Evolutionary conservation across 2,329 filamentous ascomycete genomes (phyloP).

Genomic region (Diaporthe aspalathi): DNA sequence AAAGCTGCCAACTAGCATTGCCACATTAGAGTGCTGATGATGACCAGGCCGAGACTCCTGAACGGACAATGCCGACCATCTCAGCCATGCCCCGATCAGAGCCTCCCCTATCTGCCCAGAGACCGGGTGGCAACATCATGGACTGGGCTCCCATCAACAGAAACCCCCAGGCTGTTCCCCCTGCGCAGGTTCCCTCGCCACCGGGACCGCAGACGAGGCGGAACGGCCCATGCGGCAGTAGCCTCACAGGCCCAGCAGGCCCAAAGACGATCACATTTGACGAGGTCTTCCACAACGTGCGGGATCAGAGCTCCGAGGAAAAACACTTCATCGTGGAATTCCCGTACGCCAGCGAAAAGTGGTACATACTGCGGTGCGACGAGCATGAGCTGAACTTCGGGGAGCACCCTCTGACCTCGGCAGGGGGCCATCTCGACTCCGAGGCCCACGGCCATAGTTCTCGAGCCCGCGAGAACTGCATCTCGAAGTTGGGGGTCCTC

Average conservation of each 20-base stretch:
- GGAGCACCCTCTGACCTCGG: not conserved
- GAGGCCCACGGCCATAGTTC: not conserved
- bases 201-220: not conserved
- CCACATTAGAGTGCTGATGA: not conserved
- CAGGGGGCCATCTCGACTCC: not conserved
- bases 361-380: constrained; percentile 16
- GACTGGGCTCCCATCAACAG: not conserved
- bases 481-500: not conserved
- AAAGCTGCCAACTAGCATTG: not conserved
- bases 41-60: not conserved
- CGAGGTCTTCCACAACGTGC: not conserved
- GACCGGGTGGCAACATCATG: no score
- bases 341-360: not conserved
- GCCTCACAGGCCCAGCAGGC: not conserved
- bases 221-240: not conserved
- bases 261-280: not conserved
- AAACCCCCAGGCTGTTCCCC: not conserved
- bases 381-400: constrained; percentile 10
- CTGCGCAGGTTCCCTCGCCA: not conserved
- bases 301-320: not conserved
- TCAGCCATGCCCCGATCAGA: not conserved
- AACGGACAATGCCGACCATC: not conserved
- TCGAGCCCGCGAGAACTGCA: no score
- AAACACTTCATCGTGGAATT: constrained; percentile 13
- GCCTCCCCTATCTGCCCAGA: not conserved